A percentile compares a stretch with the other conserved stretches of the same genome.
Conservation (phyloP, 2,329 filamentous ascomycete species). For the Monosporascus sp. region DNA sequence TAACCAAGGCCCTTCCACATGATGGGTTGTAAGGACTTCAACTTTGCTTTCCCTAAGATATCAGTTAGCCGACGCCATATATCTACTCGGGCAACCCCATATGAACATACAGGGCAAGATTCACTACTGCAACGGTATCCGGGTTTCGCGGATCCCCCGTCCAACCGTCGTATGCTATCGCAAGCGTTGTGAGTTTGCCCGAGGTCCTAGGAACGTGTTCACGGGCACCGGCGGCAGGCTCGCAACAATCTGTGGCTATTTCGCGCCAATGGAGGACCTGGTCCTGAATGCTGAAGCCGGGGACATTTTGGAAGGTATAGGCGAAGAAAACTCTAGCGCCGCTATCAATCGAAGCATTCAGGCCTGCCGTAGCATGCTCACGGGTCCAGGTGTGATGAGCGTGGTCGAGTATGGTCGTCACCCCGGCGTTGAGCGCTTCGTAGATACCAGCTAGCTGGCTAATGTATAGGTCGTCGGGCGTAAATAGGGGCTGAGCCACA, state of each 20-base stretch:
- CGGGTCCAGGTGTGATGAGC: constrained; percentile 44
- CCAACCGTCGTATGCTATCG: not conserved
- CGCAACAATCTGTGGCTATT: constrained; percentile 14
- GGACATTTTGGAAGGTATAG: constrained; percentile 35
- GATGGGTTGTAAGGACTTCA: no score
- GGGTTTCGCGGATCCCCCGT: no score
- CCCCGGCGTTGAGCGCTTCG: constrained; percentile 47
- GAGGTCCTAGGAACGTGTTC: no score
- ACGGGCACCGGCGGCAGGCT: no score
- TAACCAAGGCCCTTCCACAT: constrained; percentile 34
- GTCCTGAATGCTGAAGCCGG: constrained; percentile 27
- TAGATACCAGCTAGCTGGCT: constrained; percentile 41
- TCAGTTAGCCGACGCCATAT: no score
- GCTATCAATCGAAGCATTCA: constrained; percentile 42
- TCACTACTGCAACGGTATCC: no score
- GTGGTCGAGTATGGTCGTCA: constrained; percentile 48
- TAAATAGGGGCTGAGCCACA: constrained; percentile 27
- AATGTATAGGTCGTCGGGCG: constrained; percentile 40
- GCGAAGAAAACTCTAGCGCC: constrained; percentile 44
- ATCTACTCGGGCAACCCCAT: no score
- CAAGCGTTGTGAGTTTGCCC: no score
- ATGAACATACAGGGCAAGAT: no score
- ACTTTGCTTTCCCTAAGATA: no score
- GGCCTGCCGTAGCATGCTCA: constrained; percentile 36
- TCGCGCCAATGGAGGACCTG: constrained; percentile 35